Conservation (phyloP, 2,329 filamentous ascomycete species). For the Apiospora phragmitis region DNA sequence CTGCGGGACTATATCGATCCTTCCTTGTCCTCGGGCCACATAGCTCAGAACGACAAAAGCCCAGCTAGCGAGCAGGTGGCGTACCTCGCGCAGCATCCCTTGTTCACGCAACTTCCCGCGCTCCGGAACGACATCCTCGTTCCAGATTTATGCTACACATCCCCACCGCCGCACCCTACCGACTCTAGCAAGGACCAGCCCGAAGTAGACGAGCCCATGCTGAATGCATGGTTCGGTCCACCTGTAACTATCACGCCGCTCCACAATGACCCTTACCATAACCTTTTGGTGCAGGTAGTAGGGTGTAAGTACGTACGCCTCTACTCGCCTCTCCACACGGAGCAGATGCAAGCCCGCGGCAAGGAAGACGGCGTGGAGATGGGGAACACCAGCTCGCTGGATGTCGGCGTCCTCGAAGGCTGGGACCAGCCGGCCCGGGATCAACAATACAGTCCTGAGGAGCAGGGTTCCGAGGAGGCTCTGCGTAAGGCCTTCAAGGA, state of each 20-base stretch:
- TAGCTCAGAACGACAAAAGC: neutral
- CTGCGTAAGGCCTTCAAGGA: conserved; percentile 46
- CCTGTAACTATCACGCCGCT: conserved; percentile 85
- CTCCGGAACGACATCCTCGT: conserved; percentile 74
- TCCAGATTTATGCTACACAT: conserved; percentile 82
- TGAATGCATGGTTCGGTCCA: conserved; percentile 95
- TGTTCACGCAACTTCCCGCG: conserved; percentile 78
- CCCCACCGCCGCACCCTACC: conserved; percentile 58
- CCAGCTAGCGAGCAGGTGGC: conserved; percentile 46
- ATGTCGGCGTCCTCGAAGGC: conserved; percentile 70
- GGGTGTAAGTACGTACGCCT: conserved; percentile 90
- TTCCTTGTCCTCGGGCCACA: conserved; percentile 17
- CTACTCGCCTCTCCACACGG: conserved; percentile 68
- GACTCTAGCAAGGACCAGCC: conserved; percentile 37
- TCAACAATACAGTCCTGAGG: conserved; percentile 5
- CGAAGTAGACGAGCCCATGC: conserved; percentile 58
- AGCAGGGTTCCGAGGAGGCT: conserved; percentile 23
- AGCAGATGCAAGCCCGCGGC: conserved; percentile 60
- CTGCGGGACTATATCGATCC: conserved; percentile 59
- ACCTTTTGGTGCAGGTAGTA: conserved; percentile 85
- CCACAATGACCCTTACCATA: conserved; percentile 93
- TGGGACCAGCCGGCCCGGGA: conserved; percentile 44
- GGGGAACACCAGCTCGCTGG: conserved; percentile 83
- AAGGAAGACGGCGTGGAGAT: conserved; percentile 77
- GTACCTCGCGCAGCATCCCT: conserved; percentile 90